phyloP scores from a whole-genome alignment of 2,329 filamentous ascomycete genomes.

The Ceratocystis ficicola region DNA sequence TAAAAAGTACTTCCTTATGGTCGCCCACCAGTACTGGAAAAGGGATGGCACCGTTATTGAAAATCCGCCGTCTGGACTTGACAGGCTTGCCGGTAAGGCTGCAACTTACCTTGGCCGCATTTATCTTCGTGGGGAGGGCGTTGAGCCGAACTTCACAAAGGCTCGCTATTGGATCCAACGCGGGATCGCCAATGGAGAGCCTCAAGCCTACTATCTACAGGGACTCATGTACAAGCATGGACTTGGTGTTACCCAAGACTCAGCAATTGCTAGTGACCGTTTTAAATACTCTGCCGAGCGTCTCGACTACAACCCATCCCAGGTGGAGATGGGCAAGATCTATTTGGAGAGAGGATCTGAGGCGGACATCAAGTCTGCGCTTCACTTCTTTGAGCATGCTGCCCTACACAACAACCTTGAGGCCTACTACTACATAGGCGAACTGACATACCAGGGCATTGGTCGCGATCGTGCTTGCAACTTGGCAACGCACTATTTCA shows the following conservation, averaged over 20 bases:
- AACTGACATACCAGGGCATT: conserved; percentile 69
- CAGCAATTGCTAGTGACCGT: conserved; percentile 58
- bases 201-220: conserved; percentile 72
- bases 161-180: conserved; percentile 75
- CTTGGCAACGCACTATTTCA: conserved; percentile 71
- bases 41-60: conserved; percentile 62
- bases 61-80: conserved; percentile 56
- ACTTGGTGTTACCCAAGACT: conserved; percentile 56
- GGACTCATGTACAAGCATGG: conserved; percentile 76
- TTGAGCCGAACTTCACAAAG: conserved; percentile 62
- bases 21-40: conserved; percentile 71
- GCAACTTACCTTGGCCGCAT: conserved; percentile 82
- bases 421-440: conserved; percentile 82
- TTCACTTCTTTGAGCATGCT: conserved; percentile 78
- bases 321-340: conserved; percentile 70
- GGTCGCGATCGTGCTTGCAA: conserved; percentile 68
- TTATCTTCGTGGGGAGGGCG: conserved; percentile 77
- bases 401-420: conserved; percentile 74
- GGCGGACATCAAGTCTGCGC: conserved; percentile 62
- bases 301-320: conserved; percentile 58
- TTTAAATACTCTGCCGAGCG: conserved; percentile 72
- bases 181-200: conserved; percentile 61
- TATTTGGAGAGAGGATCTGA: conserved; percentile 70
- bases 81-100: conserved; percentile 69
- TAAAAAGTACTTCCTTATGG: conserved; percentile 66